These are phyloP conservation scores for Nematocida parisii DNA, from an alignment of 371 early-diverging fungal genomes.

Conservation along the genomic window DNA sequence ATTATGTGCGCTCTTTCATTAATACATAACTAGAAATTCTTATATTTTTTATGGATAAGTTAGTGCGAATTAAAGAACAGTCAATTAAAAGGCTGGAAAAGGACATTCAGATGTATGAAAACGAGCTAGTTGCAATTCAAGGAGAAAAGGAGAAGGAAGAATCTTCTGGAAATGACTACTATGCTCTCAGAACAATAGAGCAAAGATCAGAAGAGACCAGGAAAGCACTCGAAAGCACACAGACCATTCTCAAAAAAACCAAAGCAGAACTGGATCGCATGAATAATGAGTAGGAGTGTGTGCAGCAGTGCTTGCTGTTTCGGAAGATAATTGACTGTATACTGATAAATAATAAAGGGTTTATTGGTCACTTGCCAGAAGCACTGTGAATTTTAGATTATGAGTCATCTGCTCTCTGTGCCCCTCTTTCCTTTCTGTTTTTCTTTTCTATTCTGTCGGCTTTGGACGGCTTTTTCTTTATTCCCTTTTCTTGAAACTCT, in stretches of 20 bases:
- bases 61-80: not conserved
- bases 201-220: constrained; percentile 28
- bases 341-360: not conserved
- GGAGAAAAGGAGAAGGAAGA: constrained; percentile 6
- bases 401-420: constrained; percentile 3
- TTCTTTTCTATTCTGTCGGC: constrained; percentile 38
- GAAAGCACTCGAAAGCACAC: constrained; percentile 13
- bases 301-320: not conserved
- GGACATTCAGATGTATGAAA: constrained; percentile 27
- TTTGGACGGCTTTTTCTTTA: constrained; percentile 57
- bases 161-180: not conserved
- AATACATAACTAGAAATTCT: not conserved
- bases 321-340: no score
- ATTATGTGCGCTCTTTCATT: no score
- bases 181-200: not conserved
- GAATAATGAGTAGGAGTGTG: not conserved
- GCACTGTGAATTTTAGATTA: not conserved
- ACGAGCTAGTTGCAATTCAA: constrained; percentile 4
- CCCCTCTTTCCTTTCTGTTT: constrained; percentile 7
- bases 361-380: not conserved
- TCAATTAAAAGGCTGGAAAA: constrained; percentile 29
- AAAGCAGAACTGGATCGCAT: constrained; percentile 18
- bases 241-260: constrained; percentile 14
- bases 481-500: constrained; percentile 58
- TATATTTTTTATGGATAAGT: constrained; percentile 9